Evolutionary conservation across 495 filamentous ascomycete genomes (phyloP).

Genomic region (Tuber calosporum): DNA sequence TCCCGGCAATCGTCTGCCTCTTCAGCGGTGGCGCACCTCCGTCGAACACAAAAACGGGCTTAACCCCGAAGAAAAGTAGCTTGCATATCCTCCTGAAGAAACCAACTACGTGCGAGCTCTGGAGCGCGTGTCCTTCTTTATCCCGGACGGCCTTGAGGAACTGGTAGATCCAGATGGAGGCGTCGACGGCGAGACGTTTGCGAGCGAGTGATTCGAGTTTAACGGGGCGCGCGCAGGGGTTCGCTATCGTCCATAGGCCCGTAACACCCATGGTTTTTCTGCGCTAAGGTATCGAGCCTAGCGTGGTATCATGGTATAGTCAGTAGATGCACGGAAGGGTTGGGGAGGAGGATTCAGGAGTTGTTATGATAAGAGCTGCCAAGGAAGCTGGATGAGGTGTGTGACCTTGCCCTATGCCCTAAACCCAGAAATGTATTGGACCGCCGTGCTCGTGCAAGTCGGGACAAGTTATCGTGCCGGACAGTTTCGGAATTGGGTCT

Average conservation of each 20-base stretch:
- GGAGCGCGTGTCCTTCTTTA: slow-evolving; percentile 93
- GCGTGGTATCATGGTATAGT: slow-evolving; percentile 8
- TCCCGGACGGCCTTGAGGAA: slow-evolving; percentile 98
- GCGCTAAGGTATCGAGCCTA: slow-evolving; percentile 7
- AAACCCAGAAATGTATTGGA: neutral
- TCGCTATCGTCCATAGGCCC: slow-evolving; percentile 88
- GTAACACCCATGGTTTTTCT: slow-evolving; percentile 75
- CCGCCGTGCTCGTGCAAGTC: no score
- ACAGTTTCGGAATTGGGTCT: no score
- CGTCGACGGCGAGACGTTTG: slow-evolving; percentile 92
- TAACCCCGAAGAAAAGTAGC: slow-evolving; percentile 90
- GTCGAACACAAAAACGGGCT: slow-evolving; percentile 96
- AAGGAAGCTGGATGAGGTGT: slow-evolving; percentile 5
- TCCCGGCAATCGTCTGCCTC: slow-evolving; percentile 72
- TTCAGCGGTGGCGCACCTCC: slow-evolving; percentile 88
- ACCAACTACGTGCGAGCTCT: slow-evolving; percentile 89
- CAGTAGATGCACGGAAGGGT: slow-evolving; percentile 9
- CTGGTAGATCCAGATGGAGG: slow-evolving; percentile 99
- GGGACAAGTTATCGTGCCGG: no score
- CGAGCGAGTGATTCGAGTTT: slow-evolving; percentile 93
- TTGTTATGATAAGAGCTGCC: slow-evolving; percentile 12
- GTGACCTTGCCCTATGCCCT: slow-evolving; percentile 28
- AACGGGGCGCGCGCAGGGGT: slow-evolving; percentile 81
- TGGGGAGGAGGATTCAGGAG: neutral
- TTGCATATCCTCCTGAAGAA: slow-evolving; percentile 99